Evolutionary conservation across 75 land plant genomes (phyloP), one percentile per base, ranked within the genome.

Genomic region (Sequoia sempervirens): DNA sequence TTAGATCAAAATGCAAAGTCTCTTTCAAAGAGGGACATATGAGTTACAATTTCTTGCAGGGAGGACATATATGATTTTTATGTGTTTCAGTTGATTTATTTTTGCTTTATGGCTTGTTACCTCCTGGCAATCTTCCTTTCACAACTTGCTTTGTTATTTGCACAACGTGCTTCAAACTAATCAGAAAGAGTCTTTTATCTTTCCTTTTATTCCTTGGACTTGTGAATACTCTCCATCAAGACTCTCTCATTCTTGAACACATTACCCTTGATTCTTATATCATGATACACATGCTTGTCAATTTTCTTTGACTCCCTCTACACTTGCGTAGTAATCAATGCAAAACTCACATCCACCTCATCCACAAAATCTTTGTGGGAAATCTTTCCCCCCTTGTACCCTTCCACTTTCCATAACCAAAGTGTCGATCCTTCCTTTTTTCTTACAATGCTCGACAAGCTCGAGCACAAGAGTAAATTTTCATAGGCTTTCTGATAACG

Each of bases 151-250:
- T 92, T 92, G 86, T 86, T 90, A 87, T 92, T 92, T 2, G 93
- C 93, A 17, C 93, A 82, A 26, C 83, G 82, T 32, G 92, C 92
- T 72, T 90, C 92, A 82, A 90, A 90, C 82, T 90, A 91, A 34
- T 90, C 92, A 23, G 92, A 74, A n/a, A 90, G 52, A 14, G 92
- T 90, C 86, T 90, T 92, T 81, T 92, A 92, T 81, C 93, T 90
- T 1, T 90, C 93, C 86, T 92, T 92, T 79, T 92, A 92, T 38
- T 92, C 93, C 85, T 92, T 92, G 13, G 90, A 83, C 72, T 92
- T 92, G 92, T 92, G 93, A 80, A 92, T 92, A 80, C 92, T 92
- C 87, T 92, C 93, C 93, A 92, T 92, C 58, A 92, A 84, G 52
- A 92, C 93, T 37, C 93, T 86, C 91, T 90, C 89, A 83, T 90